These are phyloP conservation scores for Conidiobolus incongruus DNA, from an alignment of 371 early-diverging fungal species.

Conservation along the genomic window DNA sequence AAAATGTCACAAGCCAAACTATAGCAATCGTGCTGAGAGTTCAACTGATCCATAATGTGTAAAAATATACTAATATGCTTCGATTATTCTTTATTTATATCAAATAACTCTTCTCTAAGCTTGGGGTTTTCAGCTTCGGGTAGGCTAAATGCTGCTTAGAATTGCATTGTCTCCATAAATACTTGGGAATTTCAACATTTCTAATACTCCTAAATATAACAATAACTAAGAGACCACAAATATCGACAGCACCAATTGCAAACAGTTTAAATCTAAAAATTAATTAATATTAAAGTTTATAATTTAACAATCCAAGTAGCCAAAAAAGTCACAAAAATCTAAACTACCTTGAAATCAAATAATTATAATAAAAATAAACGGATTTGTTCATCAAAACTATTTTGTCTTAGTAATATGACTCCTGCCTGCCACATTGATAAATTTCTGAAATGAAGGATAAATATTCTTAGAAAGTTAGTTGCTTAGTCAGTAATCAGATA, in stretches of 20 bases:
- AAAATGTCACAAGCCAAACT: background rate
- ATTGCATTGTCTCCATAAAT: conserved; percentile 40
- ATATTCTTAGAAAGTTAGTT: too few species aligned
- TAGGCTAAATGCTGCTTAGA: conserved; percentile 20
- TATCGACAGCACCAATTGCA: conserved; percentile 71
- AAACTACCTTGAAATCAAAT: too few species aligned
- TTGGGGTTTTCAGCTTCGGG: conserved; percentile 37
- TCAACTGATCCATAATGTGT: background rate
- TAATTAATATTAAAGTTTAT: too few species aligned
- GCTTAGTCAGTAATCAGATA: too few species aligned
- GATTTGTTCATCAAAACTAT: too few species aligned
- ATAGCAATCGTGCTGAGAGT: background rate
- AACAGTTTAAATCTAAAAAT: too few species aligned
- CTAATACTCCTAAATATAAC: conserved; percentile 72
- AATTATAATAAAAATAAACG: too few species aligned
- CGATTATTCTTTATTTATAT: conserved; percentile 32
- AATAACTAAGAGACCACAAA: conserved; percentile 63
- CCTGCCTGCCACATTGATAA: too few species aligned
- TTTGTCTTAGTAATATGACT: too few species aligned
- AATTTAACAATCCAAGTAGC: too few species aligned
- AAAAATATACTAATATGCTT: conserved; percentile 15
- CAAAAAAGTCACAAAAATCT: too few species aligned
- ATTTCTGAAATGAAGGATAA: too few species aligned
- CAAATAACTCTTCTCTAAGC: conserved; percentile 40
- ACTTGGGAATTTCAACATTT: conserved; percentile 54